Percentiles rank a stretch among this genome's conserved stretches.
phyloP scores from a whole-genome alignment of 2,329 filamentous ascomycete genomes.

The Fusarium tjaetaba region DNA sequence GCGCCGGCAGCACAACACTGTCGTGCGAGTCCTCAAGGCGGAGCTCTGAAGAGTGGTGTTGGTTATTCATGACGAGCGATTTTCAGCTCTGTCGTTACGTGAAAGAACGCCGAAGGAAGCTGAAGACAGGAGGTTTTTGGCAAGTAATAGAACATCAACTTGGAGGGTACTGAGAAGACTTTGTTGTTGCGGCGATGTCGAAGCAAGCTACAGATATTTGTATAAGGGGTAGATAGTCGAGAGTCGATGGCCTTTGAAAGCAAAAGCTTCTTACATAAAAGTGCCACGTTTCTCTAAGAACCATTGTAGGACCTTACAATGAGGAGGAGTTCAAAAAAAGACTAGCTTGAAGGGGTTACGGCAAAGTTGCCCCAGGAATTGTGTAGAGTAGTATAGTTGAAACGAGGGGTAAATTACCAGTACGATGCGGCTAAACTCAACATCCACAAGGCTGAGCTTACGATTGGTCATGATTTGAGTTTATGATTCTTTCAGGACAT shows the following conservation, averaged over 20 bases:
- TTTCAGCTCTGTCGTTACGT: not conserved
- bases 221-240: not conserved
- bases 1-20: not conserved
- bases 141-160: not conserved
- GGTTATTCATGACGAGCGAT: no score
- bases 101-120: not conserved
- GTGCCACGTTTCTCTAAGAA: not conserved
- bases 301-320: not conserved
- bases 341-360: not conserved
- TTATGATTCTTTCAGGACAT: not conserved
- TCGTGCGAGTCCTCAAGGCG: not conserved
- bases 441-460: not conserved
- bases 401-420: not conserved
- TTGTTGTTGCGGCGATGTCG: not conserved
- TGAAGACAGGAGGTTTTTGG: accelerated
- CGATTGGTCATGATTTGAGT: not conserved
- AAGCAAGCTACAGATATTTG: not conserved
- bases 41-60: not conserved
- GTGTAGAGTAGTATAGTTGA: not conserved
- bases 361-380: not conserved
- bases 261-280: not conserved
- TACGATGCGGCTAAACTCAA: not conserved
- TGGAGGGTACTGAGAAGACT: not conserved
- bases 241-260: not conserved
- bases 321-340: no score